Evolutionary conservation across 2,329 filamentous ascomycete species (phyloP).

Genomic region (Diaporthe caulivora): DNA sequence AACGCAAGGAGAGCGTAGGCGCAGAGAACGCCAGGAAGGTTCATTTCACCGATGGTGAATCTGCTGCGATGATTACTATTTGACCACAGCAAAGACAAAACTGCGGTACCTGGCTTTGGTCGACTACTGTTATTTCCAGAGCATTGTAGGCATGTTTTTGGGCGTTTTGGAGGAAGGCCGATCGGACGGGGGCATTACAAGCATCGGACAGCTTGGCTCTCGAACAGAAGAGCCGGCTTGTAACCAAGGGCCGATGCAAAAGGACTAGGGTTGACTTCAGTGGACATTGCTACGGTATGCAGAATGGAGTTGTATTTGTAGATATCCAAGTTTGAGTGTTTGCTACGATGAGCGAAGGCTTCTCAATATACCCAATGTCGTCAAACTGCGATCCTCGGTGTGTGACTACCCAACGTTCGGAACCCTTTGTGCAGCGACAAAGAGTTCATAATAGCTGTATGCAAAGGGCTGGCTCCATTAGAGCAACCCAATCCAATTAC

Average conservation of each 20-base stretch:
- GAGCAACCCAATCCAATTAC: too few species aligned
- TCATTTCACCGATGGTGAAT: constrained; percentile 56
- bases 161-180: constrained; percentile 11
- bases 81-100: constrained; percentile 4
- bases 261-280: background rate
- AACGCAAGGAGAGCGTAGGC: constrained; percentile 45
- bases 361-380: constrained; percentile 31
- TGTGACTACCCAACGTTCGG: constrained; percentile 35
- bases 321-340: background rate
- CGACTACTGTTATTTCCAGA: background rate
- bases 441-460: background rate
- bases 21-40: constrained; percentile 48
- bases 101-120: background rate
- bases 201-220: background rate
- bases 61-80: constrained; percentile 33
- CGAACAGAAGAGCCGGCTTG: background rate
- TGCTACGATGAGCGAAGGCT: constrained; percentile 10
- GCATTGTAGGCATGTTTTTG: background rate
- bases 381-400: background rate
- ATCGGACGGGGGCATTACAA: background rate
- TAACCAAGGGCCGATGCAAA: too few species aligned
- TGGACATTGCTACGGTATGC: background rate
- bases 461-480: background rate
- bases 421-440: background rate
- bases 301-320: background rate